phyloP scores from a whole-genome alignment of 73 alveolate genomes.

The Paramecium caudatum region DNA sequence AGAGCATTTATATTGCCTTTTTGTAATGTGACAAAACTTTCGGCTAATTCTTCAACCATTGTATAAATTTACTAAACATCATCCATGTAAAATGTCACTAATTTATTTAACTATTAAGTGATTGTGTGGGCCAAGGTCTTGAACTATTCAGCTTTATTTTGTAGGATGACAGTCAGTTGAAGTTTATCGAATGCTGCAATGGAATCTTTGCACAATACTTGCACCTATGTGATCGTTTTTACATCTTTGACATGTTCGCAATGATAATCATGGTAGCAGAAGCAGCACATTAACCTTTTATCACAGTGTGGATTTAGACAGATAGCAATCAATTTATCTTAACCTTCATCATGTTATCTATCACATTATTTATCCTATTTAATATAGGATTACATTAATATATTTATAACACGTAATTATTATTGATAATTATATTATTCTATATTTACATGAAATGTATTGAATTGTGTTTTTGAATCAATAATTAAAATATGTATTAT shows the following conservation, averaged over 20 bases:
- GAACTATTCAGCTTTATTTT: constrained; percentile 1
- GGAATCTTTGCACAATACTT: not conserved
- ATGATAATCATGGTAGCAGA: constrained; percentile 47
- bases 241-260: constrained; percentile 13
- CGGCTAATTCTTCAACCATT: constrained; percentile 6
- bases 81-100: not conserved
- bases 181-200: constrained; percentile 6
- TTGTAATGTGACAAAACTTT: constrained; percentile 1
- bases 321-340: not conserved
- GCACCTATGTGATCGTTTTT: not conserved
- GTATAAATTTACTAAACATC: constrained; percentile 22
- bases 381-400: constrained; percentile 22
- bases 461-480: too few relatives aligned
- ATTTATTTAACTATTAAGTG: not conserved
- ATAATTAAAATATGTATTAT: too few relatives aligned
- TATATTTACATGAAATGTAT: too few relatives aligned
- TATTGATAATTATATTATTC: too few relatives aligned
- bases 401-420: too few relatives aligned
- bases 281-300: constrained; percentile 34
- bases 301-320: constrained; percentile 49
- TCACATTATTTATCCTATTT: constrained; percentile 1
- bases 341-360: constrained; percentile 17
- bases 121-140: not conserved
- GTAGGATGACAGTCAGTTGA: not conserved
- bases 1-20: constrained; percentile 1